Evolutionary conservation across 495 filamentous ascomycete genomes (phyloP), one percentile per base, ranked within the genome.

Genomic region (Mycothermus thermophilus): DNA sequence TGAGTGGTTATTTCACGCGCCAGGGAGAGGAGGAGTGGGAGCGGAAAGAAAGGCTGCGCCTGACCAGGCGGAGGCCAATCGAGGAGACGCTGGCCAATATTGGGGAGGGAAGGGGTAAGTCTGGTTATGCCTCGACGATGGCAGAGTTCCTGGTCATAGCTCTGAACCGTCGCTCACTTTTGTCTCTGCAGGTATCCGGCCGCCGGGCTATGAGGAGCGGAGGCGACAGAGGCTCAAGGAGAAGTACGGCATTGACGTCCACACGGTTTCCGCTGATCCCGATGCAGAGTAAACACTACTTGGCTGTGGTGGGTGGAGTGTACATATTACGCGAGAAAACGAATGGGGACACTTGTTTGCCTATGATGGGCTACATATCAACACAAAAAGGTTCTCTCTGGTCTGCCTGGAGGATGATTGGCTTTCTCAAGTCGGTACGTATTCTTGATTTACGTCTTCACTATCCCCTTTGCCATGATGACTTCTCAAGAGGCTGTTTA

Each of bases 61-160:
- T 70, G 64, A 77, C 73, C 44, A 72, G 76, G 48, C 69, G 85
- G 54, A 69, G 75, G 40, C 80, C 85, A 14, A 68, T 85, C 16
- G 76, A 87, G 54, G 75, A 95, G 61, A 93, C 82, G 7, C 60
- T 96, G 36, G 66, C 72, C 8, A 69, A 87, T 38, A 38, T 96
- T 35, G 92, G 92, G 18, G 92, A 99, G 65, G 84, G 85, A 41
- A 71, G 87, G 74, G 82, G 86, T 90, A 68, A 46, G 69, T 44
- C 21, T 24, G 25, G 21, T 40, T 23, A 11, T 19, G 30, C 13
- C 16, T 32, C 1, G 5, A 24, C 16, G 6, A 15, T 10, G 18
- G 5, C 12, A 17, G 11, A 28, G 24, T 7, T 17, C 2, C 6
- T 21, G 20, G 8, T 16, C 19, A 20, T 18, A 17, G n/a, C n/a